Percentiles rank a stretch among this genome's conserved stretches.
phyloP scores from a whole-genome alignment of 441 rosid genomes.

The Erodium trifolium region DNA sequence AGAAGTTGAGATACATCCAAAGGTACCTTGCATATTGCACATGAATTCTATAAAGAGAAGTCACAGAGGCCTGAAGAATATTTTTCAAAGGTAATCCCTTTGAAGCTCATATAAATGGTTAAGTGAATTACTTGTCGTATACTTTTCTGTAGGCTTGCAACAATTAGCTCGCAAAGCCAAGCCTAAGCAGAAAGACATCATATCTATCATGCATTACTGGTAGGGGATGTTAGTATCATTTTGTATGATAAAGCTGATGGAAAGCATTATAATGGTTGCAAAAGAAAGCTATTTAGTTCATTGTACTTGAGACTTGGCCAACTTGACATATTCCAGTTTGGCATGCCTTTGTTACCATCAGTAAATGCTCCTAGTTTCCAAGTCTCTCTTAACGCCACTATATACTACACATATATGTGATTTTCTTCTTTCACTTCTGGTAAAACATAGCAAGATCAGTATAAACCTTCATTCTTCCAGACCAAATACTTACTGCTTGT shows the following conservation, averaged over 20 bases:
- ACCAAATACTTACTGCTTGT: too few relatives aligned
- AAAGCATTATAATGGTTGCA: background rate
- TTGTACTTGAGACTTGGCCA: background rate
- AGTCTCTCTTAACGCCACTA: too few relatives aligned
- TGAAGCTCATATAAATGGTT: background rate
- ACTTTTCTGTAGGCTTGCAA: conserved; percentile 1
- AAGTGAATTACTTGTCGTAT: background rate
- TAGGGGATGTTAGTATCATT: background rate
- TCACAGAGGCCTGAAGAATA: conserved; percentile 61
- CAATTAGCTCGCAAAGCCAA: background rate
- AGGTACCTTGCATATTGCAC: conserved; percentile 74
- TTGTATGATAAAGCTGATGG: background rate
- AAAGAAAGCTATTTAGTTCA: background rate
- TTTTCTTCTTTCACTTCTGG: too few relatives aligned
- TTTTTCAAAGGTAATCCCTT: conserved; percentile 50
- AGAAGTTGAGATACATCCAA: conserved; percentile 28
- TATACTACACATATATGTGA: background rate
- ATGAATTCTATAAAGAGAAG: conserved; percentile 84
- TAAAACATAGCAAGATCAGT: too few relatives aligned
- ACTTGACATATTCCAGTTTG: background rate
- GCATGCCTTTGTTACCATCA: background rate
- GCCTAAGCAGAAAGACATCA: conserved; percentile 1
- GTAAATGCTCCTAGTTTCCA: too few relatives aligned
- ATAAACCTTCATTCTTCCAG: too few relatives aligned
- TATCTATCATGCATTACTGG: background rate